These are phyloP conservation scores for Hippophae gyantsensis DNA, from an alignment of 306 rosid species.

Conservation along the genomic window DNA sequence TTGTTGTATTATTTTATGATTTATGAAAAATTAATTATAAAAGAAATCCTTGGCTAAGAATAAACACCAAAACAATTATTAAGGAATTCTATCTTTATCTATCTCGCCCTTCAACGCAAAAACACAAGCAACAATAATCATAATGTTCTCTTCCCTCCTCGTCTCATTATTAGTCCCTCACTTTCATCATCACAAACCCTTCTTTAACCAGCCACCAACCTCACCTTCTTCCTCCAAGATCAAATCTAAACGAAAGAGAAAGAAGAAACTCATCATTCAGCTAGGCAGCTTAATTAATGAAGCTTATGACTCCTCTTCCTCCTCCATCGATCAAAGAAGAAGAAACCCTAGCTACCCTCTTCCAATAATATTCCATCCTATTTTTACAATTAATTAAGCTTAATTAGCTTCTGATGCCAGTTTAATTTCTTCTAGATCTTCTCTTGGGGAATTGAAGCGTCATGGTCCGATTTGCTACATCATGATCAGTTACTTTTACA, in stretches of 20 bases:
- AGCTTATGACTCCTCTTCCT: constrained; percentile 23
- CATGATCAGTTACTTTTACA: constrained; percentile 17
- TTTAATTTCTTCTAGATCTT: constrained; percentile 36
- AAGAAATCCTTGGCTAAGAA: too few species aligned
- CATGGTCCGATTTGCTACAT: constrained; percentile 62
- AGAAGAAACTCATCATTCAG: constrained; percentile 6
- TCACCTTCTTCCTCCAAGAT: constrained; percentile 28
- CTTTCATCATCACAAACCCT: constrained; percentile 45
- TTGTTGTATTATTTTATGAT: too few species aligned
- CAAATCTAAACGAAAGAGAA: constrained; percentile 29
- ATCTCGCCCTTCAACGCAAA: constrained; percentile 3
- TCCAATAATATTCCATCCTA: background rate
- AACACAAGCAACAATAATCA: constrained; percentile 39
- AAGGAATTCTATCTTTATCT: too few species aligned
- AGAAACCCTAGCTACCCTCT: constrained; percentile 46
- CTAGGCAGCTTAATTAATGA: too few species aligned
- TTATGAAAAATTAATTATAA: too few species aligned
- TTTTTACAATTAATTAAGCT: constrained; percentile 17
- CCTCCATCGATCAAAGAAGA: constrained; percentile 37
- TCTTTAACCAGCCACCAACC: constrained; percentile 39
- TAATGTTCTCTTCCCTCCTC: constrained; percentile 49
- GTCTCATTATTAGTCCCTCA: constrained; percentile 56
- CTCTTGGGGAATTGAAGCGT: constrained; percentile 78
- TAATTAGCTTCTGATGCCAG: background rate
- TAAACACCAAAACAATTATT: too few species aligned